Evolutionary conservation across 208 protist species (phyloP).

Genomic region (Porcisia deanei): DNA sequence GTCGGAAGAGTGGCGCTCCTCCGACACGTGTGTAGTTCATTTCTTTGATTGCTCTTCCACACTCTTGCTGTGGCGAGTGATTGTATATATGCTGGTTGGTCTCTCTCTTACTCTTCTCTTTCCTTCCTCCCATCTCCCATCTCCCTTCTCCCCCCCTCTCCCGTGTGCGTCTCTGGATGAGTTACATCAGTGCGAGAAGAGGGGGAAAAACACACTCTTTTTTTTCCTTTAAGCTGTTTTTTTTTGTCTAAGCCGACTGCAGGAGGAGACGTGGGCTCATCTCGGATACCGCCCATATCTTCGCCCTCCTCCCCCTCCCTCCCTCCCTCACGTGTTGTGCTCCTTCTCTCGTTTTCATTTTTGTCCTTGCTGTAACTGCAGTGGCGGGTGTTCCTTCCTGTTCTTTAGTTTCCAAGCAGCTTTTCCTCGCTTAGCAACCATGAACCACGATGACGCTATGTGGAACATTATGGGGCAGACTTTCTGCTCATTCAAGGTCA

Average conservation of each 20-base stretch:
- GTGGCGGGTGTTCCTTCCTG: not conserved
- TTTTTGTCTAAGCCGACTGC: not conserved
- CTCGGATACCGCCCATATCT: not conserved
- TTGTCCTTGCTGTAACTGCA: not conserved
- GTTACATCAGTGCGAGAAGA: not conserved
- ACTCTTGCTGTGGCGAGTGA: not conserved
- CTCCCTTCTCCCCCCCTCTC: not conserved
- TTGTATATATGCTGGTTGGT: not conserved
- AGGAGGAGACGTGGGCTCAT: not conserved
- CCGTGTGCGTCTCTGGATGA: not conserved
- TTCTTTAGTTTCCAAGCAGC: not conserved
- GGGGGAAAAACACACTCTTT: not conserved
- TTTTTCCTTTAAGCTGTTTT: no score
- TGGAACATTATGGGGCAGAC: slow-evolving; percentile 93
- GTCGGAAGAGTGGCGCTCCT: no score
- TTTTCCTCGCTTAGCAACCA: slow-evolving; percentile 30
- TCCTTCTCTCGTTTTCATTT: not conserved
- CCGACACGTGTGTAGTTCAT: not conserved
- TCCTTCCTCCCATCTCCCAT: not conserved
- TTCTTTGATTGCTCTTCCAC: not conserved
- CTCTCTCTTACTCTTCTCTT: not conserved
- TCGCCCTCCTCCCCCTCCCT: not conserved
- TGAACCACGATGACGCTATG: slow-evolving; percentile 94
- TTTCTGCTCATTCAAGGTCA: slow-evolving; percentile 94
- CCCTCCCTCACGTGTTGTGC: not conserved